Evolutionary conservation across 2,329 filamentous ascomycete species (phyloP).

Genomic region (Paecilomyces niveus): DNA sequence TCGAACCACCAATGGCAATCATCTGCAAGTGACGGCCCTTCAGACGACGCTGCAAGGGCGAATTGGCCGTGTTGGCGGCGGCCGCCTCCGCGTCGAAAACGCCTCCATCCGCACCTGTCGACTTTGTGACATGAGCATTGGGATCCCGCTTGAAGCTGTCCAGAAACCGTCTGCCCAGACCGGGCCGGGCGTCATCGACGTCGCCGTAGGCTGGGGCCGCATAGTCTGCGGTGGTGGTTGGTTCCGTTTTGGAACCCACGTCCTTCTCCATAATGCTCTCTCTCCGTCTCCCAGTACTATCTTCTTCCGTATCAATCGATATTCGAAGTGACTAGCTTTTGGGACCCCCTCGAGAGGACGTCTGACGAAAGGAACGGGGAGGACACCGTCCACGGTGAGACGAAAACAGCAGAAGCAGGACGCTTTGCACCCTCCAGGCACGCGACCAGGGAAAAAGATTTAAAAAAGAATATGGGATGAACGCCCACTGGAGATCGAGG

Average conservation of each 20-base stretch:
- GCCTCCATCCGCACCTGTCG: constrained; percentile 46
- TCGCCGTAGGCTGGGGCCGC: constrained; percentile 24
- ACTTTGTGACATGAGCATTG: constrained; percentile 29
- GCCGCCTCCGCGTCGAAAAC: constrained; percentile 58
- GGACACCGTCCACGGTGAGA: background rate
- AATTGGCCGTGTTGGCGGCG: constrained; percentile 58
- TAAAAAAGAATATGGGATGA: background rate
- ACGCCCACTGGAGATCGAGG: background rate
- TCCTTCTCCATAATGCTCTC: constrained; percentile 26
- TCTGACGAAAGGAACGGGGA: background rate
- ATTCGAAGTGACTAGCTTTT: background rate
- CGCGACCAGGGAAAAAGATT: background rate
- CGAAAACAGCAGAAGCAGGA: background rate
- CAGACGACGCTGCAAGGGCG: constrained; percentile 66
- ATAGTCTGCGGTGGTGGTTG: constrained; percentile 14
- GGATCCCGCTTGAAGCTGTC: constrained; percentile 41
- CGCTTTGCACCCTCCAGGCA: background rate
- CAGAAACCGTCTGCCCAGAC: constrained; percentile 22
- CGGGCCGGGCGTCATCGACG: constrained; percentile 13
- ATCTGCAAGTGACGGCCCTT: constrained; percentile 88
- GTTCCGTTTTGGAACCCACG: constrained; percentile 17
- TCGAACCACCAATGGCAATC: constrained; percentile 93
- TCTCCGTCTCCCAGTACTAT: background rate
- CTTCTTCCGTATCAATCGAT: background rate
- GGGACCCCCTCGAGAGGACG: background rate